Base-by-base conservation (phyloP, 257 asterid genomes). In the Solanum pimpinellifolium region DNA sequence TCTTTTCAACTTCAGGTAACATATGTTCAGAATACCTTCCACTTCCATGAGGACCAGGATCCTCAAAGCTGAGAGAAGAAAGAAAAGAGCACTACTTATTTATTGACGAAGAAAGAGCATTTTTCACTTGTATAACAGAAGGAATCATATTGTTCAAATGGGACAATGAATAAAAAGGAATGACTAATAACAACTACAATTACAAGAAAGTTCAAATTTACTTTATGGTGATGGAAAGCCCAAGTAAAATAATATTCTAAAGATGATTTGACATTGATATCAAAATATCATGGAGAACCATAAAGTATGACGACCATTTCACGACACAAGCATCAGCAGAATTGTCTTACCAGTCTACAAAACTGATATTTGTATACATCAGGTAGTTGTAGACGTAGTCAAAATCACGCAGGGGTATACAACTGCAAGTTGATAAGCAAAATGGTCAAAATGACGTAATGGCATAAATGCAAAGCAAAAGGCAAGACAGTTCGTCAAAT, bases 1-100 rank as follows among this genome's bases (percentile, higher is more conserved):
- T 94, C 92, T 90, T 93, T 92, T 96, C 98, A n/a, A 97, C 99
- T 90, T 97, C 99, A 29, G 99, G 99, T 83, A 97, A 86, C 99
- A 97, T 97, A 88, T 88, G 93, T 76, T 93, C 96, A n/a, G 93
- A 96, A 91, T 95, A 97, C 90, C 99, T 93, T 76, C 99, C 99
- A 91, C 90, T 95, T 89, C 99, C 99, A 93, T 96, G 99, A 15
- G 99, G 99, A 80, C 99, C 99, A 91, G 99, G 99, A 92, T 97
- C 99, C 91, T 93, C 99, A 86, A 96, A 97, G 93, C 99, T 97
- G 96, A 88, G 87, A 87, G 84, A 85, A 88, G 86, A 88, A 83
- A 56, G 70, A 82, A 42, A 65, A 21, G 46, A 78, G 49, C 56
- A 49, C 47, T 42, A 20, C 29, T 68, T 49, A 70, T 69, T 74